Conservation (phyloP, 2,329 filamentous ascomycete species). For the Fusarium sp. region DNA sequence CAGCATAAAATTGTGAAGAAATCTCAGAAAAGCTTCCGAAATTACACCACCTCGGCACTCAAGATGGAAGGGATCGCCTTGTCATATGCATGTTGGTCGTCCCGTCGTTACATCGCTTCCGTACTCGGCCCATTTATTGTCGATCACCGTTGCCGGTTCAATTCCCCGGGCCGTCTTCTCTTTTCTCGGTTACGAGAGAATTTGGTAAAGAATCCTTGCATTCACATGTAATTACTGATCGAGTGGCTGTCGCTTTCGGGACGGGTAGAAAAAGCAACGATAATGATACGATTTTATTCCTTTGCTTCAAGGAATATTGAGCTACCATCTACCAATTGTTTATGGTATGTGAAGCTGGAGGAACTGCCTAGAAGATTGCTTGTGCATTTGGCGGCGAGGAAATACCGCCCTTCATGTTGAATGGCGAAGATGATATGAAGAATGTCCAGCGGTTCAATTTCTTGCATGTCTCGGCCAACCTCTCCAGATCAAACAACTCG, state of each 20-base stretch:
- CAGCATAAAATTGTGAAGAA: not conserved
- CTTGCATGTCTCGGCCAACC: slow-evolving; percentile 58
- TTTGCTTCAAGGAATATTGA: too few relatives aligned
- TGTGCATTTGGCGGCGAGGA: slow-evolving; percentile 26
- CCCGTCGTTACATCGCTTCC: not conserved
- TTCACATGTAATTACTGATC: not conserved
- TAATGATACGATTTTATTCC: not conserved
- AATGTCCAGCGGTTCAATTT: slow-evolving; percentile 57
- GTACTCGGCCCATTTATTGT: not conserved
- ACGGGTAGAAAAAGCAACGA: not conserved
- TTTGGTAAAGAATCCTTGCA: not conserved
- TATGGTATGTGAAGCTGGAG: not conserved
- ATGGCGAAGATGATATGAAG: slow-evolving; percentile 57
- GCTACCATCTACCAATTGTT: too few relatives aligned
- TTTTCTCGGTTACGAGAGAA: not conserved
- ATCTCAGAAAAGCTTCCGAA: not conserved
- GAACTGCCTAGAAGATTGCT: slow-evolving; percentile 18
- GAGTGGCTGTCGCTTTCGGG: not conserved
- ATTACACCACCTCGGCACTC: not conserved
- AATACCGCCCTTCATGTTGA: slow-evolving; percentile 46
- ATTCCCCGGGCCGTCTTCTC: not conserved
- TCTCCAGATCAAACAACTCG: slow-evolving; percentile 48
- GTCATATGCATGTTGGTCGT: not conserved
- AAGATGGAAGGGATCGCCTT: not conserved
- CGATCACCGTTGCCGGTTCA: not conserved